Evolutionary conservation across 176 grass and related monocot genomes (phyloP), one percentile per base, ranked within the genome.

Genomic region (Musa itinerans): DNA sequence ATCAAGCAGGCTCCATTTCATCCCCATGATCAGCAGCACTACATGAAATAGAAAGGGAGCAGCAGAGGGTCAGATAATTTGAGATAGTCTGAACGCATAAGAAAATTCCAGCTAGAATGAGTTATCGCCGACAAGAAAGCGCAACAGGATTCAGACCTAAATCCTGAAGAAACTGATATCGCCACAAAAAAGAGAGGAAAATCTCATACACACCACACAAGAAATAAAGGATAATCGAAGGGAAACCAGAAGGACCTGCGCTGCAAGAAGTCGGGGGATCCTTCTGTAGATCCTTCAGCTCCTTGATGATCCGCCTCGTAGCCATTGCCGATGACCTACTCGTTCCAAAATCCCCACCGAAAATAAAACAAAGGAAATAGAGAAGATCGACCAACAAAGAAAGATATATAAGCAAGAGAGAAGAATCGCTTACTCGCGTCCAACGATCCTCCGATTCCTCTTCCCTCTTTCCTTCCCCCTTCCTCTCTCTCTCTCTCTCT

Each of bases 271-370:
- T 70, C 10, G 68, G 68, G 17, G 68, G 68, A 70, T 70, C 68
- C 68, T 70, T 70, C 68, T 70, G 68, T 2, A 70, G 29, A 70
- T 70, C 68, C 68, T 70, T 70, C 48, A 70, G 68, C 17, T 70
- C 68, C 19, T 70, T 70, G 68, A 52, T 70, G 48, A 70, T 70
- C 16, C 48, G 68, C 68, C 68, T 50, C 4, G 68, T 12, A 10
- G 68, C 68, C 68, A 70, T 52, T 48, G 68, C 10, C 0, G 43
- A 20, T 43, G 43, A 70, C 48, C 68, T 70, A 19, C 17, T 69
- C 43, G 16, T 2, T 49, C 16, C 22, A 65, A 65, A 70, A 69
- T n/a, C 9, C 22, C 27, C 67, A 17, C 7, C 67, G 9, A 16
- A 48, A 70, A 51, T 50, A 15, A 50, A 61, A 1, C 57, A 61